Evolutionary conservation across 208 protist species (phyloP).

Genomic region (Leishmania tropica): DNA sequence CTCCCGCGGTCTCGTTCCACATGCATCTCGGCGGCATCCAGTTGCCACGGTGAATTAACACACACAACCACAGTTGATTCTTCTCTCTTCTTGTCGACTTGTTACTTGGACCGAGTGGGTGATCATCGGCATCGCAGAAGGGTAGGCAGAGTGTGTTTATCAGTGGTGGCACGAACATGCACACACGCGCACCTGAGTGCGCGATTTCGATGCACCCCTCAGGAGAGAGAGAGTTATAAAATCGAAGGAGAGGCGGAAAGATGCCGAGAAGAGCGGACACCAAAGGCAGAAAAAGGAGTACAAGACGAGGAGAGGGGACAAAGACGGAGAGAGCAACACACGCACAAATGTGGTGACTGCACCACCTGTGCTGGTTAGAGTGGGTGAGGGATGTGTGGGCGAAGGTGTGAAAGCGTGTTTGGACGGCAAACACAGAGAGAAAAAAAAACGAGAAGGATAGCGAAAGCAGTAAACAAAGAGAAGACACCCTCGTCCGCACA

Average conservation of each 20-base stretch:
- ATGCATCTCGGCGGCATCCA: neutral
- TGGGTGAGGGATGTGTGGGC: neutral
- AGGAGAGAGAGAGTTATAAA: neutral
- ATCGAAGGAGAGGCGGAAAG: neutral
- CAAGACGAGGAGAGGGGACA: neutral
- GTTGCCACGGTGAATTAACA: neutral
- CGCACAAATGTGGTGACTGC: neutral
- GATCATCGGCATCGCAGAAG: neutral
- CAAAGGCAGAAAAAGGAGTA: slow-evolving; percentile 4
- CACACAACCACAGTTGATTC: neutral
- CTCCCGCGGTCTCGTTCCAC: neutral
- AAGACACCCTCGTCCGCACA: neutral
- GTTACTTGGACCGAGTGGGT: neutral
- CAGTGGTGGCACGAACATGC: neutral
- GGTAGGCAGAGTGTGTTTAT: neutral
- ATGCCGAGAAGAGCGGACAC: neutral
- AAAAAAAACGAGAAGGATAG: neutral
- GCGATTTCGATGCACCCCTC: neutral
- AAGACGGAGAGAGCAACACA: neutral
- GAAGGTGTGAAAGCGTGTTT: neutral
- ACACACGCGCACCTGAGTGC: neutral
- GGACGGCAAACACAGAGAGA: neutral
- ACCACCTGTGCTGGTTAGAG: neutral
- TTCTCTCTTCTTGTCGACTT: neutral
- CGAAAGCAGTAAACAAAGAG: neutral